Percentiles rank a stretch among this genome's conserved stretches.
These are phyloP conservation scores for Lotus japonicus DNA, from an alignment of 306 rosid species.

Conservation along the genomic window DNA sequence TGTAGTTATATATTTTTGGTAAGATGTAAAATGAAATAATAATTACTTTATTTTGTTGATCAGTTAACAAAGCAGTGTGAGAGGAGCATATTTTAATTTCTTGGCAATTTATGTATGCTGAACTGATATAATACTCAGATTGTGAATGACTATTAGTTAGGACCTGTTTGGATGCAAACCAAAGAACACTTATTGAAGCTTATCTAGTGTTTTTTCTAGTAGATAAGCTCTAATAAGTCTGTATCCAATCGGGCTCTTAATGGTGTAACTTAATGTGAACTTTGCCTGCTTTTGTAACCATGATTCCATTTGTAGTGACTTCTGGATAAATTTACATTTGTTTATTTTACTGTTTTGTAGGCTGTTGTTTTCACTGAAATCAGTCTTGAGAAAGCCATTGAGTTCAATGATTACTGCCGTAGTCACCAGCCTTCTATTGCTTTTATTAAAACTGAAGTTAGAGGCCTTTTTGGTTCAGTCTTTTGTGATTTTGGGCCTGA, in stretches of 20 bases:
- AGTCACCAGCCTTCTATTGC: slow-evolving; percentile 84
- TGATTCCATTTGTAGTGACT: not conserved
- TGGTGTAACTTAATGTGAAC: not conserved
- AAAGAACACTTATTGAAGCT: too few species aligned
- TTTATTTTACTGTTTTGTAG: slow-evolving; percentile 37
- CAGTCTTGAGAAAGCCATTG: slow-evolving; percentile 66
- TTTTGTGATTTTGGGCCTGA: slow-evolving; percentile 93
- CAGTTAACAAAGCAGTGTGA: not conserved
- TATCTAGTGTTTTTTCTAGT: too few species aligned
- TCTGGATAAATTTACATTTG: not conserved
- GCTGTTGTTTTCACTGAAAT: slow-evolving; percentile 82
- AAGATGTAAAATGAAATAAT: not conserved
- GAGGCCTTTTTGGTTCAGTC: slow-evolving; percentile 89
- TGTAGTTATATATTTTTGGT: not conserved
- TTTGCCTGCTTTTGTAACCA: not conserved
- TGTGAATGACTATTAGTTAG: not conserved
- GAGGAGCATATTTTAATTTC: not conserved
- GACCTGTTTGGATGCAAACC: too few species aligned
- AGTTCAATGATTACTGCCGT: slow-evolving; percentile 76
- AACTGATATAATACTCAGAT: not conserved
- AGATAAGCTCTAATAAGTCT: too few species aligned
- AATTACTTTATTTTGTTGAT: not conserved
- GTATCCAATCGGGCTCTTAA: too few species aligned
- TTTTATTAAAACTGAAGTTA: slow-evolving; percentile 75
- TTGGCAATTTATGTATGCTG: not conserved